Evolutionary conservation across 2,329 filamentous ascomycete species (phyloP).

Genomic region (Colletotrichum navitas): DNA sequence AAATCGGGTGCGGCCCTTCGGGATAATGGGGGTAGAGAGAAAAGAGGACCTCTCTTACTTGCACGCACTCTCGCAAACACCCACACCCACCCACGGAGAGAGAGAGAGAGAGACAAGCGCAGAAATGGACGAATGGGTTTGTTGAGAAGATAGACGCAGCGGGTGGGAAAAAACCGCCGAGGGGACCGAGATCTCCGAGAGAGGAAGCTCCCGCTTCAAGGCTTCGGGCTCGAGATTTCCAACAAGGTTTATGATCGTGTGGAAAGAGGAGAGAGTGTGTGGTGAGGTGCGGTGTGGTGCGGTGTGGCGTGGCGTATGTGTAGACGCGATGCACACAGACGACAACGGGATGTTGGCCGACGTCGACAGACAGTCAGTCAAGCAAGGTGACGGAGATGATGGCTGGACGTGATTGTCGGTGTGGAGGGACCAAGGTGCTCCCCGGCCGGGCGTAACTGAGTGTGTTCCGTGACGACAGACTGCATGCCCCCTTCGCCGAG

Average conservation of each 20-base stretch:
- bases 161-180: constrained; percentile 20
- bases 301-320: constrained; percentile 1
- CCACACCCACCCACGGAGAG: not conserved
- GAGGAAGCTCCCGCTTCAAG: constrained; percentile 25
- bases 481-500: constrained; percentile 2
- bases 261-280: constrained; percentile 1
- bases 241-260: constrained; percentile 27
- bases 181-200: constrained; percentile 32
- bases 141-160: not conserved
- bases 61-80: not conserved
- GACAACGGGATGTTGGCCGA: constrained; percentile 18
- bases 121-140: not conserved
- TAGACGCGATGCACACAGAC: constrained; percentile 28
- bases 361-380: constrained; percentile 12
- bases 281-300: not conserved
- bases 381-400: constrained; percentile 4
- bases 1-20: constrained; percentile 16
- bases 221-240: constrained; percentile 10
- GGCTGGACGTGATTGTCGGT: not conserved
- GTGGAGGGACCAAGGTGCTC: not conserved
- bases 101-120: not conserved
- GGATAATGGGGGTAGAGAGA: not conserved
- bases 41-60: not conserved
- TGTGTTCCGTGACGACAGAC: constrained; percentile 15
- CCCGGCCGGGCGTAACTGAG: constrained; percentile 7